Evolutionary conservation across 2,329 filamentous ascomycete genomes (phyloP).

Genomic region (Diaporthe humulicola): DNA sequence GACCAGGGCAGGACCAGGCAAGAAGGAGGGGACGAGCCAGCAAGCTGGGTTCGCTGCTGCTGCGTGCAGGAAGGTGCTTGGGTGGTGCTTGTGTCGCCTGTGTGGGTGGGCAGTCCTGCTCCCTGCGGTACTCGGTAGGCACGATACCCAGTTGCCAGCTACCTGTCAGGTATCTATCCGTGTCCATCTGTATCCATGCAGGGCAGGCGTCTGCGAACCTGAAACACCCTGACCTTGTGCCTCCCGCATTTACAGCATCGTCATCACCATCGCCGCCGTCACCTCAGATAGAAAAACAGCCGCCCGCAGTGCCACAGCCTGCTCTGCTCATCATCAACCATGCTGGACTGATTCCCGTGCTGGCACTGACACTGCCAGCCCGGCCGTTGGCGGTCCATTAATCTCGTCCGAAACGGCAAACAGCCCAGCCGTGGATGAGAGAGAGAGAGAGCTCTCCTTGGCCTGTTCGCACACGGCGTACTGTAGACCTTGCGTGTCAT

Average conservation of each 20-base stretch:
- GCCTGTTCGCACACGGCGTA: neutral
- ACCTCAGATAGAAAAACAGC: neutral
- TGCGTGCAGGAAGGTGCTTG: neutral
- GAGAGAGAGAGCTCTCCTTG: neutral
- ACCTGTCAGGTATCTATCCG: neutral
- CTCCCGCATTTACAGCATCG: neutral
- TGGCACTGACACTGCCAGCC: neutral
- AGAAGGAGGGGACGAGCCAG: conserved; percentile 27
- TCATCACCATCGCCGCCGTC: conserved; percentile 16
- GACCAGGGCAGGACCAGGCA: conserved; percentile 10
- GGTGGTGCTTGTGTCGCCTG: too few species aligned
- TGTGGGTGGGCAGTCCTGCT: neutral
- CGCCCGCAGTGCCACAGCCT: neutral
- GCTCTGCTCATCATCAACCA: neutral
- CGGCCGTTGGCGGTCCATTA: conserved; percentile 2
- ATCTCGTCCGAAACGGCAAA: conserved; percentile 8
- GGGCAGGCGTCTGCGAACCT: conserved; percentile 20
- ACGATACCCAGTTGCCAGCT: too few species aligned
- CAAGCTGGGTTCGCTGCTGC: conserved; percentile 20
- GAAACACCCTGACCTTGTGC: conserved; percentile 26
- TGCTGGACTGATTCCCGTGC: neutral
- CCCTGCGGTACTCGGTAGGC: neutral
- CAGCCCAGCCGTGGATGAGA: neutral
- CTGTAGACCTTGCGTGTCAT: conserved; percentile 23
- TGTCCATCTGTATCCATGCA: conserved; percentile 16